Conservation (phyloP, 371 early-diverging fungal species). For the Actinomucor elegans region DNA sequence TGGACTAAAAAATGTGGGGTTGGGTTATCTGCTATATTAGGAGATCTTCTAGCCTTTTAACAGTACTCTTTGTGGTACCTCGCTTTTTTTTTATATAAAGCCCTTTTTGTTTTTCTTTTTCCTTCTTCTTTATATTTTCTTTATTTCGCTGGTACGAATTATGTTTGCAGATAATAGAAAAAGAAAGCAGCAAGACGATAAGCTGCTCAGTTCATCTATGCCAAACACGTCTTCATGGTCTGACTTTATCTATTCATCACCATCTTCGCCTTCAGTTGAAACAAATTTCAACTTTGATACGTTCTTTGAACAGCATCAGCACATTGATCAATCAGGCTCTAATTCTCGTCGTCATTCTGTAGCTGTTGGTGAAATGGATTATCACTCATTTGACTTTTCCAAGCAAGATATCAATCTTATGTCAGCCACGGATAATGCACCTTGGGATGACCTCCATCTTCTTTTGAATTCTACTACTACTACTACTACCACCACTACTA, state of each 20-base stretch:
- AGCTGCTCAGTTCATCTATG: slow-evolving; percentile 13
- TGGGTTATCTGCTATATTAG: slow-evolving; percentile 7
- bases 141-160: slow-evolving; percentile 20
- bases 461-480: slow-evolving; percentile 5
- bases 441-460: slow-evolving; percentile 11
- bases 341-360: slow-evolving; percentile 29
- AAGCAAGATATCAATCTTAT: slow-evolving; percentile 13
- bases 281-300: slow-evolving; percentile 14
- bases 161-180: slow-evolving; percentile 21
- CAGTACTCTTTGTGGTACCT: slow-evolving; percentile 7
- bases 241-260: slow-evolving; percentile 35
- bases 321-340: slow-evolving; percentile 7
- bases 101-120: neutral
- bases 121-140: neutral
- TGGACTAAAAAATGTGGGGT: slow-evolving; percentile 28
- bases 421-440: slow-evolving; percentile 1
- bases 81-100: slow-evolving; percentile 3
- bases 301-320: slow-evolving; percentile 18
- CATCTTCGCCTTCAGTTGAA: slow-evolving; percentile 25
- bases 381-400: slow-evolving; percentile 21
- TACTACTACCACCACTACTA: neutral
- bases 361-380: slow-evolving; percentile 31
- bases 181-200: slow-evolving; percentile 21
- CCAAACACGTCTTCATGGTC: slow-evolving; percentile 28
- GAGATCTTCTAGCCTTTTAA: slow-evolving; percentile 1